Evolutionary conservation across 768 basidiomycete genomes (phyloP).

Genomic region (Phlegmacium glaucopus): DNA sequence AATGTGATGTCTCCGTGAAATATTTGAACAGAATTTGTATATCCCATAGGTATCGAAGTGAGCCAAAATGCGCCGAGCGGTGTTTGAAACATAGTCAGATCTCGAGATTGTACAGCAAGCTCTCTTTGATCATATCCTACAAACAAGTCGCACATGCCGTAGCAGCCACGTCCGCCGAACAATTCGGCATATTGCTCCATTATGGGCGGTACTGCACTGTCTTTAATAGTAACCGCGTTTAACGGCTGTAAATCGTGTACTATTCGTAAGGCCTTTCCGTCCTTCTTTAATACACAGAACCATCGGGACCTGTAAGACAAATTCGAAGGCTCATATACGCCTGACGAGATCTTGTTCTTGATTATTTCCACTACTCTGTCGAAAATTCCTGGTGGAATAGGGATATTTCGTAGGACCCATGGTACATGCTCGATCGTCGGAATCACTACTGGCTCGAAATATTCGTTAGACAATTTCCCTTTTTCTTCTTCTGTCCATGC

Average conservation of each 20-base stretch:
- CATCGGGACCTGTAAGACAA: conserved; percentile 11
- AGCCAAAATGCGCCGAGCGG: conserved; percentile 10
- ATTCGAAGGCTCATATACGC: conserved; percentile 6
- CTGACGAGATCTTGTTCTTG: neutral
- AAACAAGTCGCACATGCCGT: conserved; percentile 3
- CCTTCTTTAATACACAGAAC: conserved; percentile 19
- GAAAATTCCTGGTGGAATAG: conserved; percentile 22
- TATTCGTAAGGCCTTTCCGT: conserved; percentile 11
- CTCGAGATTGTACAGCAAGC: conserved; percentile 1
- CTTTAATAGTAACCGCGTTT: conserved; percentile 13
- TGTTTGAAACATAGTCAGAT: conserved; percentile 15
- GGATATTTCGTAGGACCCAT: conserved; percentile 23
- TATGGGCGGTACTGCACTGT: conserved; percentile 12
- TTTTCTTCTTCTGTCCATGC: conserved; percentile 24
- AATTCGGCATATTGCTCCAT: conserved; percentile 13
- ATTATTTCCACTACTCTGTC: neutral
- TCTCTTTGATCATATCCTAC: conserved; percentile 8
- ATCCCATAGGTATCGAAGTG: conserved; percentile 14
- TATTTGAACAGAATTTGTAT: conserved; percentile 14
- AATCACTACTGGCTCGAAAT: conserved; percentile 27
- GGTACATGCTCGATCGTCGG: conserved; percentile 28
- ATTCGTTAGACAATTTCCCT: conserved; percentile 27
- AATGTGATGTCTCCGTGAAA: conserved; percentile 17
- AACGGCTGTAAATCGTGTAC: conserved; percentile 18
- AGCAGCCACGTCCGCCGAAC: conserved; percentile 11